Evolutionary conservation across 2,329 filamentous ascomycete genomes (phyloP).

Genomic region (Monosporascus sp.): DNA sequence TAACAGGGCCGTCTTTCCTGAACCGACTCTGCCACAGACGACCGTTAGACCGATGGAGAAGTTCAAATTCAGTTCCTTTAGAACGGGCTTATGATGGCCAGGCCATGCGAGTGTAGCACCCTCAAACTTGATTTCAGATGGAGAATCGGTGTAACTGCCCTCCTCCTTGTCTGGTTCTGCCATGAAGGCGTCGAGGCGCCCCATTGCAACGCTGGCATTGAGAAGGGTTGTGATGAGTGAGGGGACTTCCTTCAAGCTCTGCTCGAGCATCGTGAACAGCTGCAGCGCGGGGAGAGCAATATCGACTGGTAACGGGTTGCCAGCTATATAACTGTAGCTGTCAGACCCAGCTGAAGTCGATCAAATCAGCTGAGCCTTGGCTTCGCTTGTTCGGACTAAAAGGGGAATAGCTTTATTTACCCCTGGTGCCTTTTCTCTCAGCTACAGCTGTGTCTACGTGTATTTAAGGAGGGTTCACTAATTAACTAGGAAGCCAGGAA

Average conservation of each 20-base stretch:
- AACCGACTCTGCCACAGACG: slow-evolving; percentile 54
- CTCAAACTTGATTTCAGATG: slow-evolving; percentile 47
- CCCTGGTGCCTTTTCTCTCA: too few species aligned
- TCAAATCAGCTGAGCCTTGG: too few species aligned
- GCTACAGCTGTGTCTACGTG: too few species aligned
- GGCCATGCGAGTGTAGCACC: slow-evolving; percentile 77
- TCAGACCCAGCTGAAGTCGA: too few species aligned
- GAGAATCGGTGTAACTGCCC: slow-evolving; percentile 31
- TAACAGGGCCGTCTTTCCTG: slow-evolving; percentile 57
- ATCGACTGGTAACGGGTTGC: slow-evolving; percentile 66
- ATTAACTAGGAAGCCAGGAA: too few species aligned
- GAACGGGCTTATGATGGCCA: slow-evolving; percentile 50
- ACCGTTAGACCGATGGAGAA: slow-evolving; percentile 49
- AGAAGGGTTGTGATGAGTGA: slow-evolving; percentile 69
- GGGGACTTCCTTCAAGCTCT: slow-evolving; percentile 69
- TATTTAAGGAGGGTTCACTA: too few species aligned
- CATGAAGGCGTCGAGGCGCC: slow-evolving; percentile 83
- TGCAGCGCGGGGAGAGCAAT: slow-evolving; percentile 83
- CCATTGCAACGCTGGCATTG: slow-evolving; percentile 78
- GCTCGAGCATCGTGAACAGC: slow-evolving; percentile 71
- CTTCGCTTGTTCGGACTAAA: too few species aligned
- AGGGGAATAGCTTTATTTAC: too few species aligned
- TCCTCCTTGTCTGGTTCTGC: slow-evolving; percentile 70
- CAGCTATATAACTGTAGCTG: slow-evolving; percentile 71
- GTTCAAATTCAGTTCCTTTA: slow-evolving; percentile 40